phyloP scores from a whole-genome alignment of 2,329 filamentous ascomycete species.

The Beauveria varroae region DNA sequence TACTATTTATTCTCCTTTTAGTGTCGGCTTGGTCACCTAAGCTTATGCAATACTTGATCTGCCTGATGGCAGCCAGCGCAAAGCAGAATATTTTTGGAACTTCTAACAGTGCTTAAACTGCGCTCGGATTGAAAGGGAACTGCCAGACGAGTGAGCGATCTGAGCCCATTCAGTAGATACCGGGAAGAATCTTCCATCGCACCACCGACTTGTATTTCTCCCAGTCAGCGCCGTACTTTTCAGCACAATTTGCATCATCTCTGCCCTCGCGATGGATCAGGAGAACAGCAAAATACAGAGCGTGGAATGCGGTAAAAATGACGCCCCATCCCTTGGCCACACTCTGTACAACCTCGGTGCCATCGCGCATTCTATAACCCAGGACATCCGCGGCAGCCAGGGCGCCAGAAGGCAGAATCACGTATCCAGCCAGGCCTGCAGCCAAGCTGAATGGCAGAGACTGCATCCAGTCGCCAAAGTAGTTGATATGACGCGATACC shows the following conservation, averaged over 20 bases:
- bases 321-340: conserved; percentile 73
- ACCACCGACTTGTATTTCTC: conserved; percentile 74
- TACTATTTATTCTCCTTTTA: no score
- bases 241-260: conserved; percentile 78
- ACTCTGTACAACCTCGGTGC: conserved; percentile 58
- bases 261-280: conserved; percentile 75
- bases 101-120: no score
- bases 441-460: conserved; percentile 80
- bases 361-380: conserved; percentile 47
- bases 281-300: conserved; percentile 78
- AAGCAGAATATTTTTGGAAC: background rate
- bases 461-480: conserved; percentile 88
- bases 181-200: conserved; percentile 70
- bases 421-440: conserved; percentile 73
- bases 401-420: conserved; percentile 50
- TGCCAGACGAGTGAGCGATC: conserved; percentile 1
- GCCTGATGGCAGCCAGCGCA: background rate
- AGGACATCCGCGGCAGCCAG: conserved; percentile 28
- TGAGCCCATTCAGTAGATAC: conserved; percentile 53
- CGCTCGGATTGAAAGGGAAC: background rate
- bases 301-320: conserved; percentile 84
- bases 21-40: no score
- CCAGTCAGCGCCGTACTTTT: conserved; percentile 88
- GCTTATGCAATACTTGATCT: background rate
- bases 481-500: conserved; percentile 82